Percentiles rank a stretch among this genome's conserved stretches.
phyloP scores from a whole-genome alignment of 1,139 yeast species.

The Yamadazyma atmosphaerica region DNA sequence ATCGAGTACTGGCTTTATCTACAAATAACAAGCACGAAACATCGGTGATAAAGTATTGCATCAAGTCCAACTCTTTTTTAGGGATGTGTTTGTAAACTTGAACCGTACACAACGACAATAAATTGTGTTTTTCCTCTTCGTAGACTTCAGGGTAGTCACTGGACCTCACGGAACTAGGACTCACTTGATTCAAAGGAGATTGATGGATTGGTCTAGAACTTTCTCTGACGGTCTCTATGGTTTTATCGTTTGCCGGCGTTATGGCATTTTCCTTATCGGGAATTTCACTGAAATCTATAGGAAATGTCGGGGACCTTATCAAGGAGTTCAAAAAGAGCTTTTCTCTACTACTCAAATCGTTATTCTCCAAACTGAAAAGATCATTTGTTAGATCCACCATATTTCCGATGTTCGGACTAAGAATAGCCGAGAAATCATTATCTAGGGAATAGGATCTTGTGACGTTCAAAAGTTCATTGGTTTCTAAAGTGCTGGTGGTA shows the following conservation, averaged over 20 bases:
- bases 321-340: constrained; percentile 16
- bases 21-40: constrained; percentile 20
- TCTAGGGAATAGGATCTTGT: too few species aligned
- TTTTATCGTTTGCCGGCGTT: too few species aligned
- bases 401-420: neutral
- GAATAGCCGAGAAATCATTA: neutral
- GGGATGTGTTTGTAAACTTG: constrained; percentile 8
- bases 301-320: constrained; percentile 13
- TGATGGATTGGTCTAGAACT: too few species aligned
- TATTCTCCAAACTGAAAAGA: constrained; percentile 8
- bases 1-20: constrained; percentile 20
- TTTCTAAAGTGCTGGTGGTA: too few species aligned
- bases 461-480: too few species aligned
- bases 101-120: constrained; percentile 11
- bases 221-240: too few species aligned
- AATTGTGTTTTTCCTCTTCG: constrained; percentile 12
- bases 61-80: constrained; percentile 14
- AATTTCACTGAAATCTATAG: constrained; percentile 8
- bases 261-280: too few species aligned
- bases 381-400: constrained; percentile 11
- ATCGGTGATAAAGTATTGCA: constrained; percentile 19
- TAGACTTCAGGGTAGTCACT: constrained; percentile 9
- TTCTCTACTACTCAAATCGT: constrained; percentile 13
- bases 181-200: too few species aligned
- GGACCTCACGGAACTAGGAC: too few species aligned